Conservation (phyloP, 768 basidiomycete species). For the Chiua virens region DNA sequence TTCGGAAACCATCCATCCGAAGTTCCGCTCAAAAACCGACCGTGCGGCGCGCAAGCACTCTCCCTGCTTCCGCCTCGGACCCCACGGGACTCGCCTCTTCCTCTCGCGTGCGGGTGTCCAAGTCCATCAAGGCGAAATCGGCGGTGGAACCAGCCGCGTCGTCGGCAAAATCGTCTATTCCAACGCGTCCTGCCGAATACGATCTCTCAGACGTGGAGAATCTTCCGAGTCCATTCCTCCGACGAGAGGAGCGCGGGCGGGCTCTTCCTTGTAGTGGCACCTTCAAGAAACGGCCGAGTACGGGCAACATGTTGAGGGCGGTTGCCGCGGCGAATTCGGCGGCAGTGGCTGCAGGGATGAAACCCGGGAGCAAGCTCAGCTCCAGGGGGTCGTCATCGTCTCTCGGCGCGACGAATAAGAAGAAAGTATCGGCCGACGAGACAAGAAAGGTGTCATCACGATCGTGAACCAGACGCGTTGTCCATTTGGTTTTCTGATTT, state of each 20-base stretch:
- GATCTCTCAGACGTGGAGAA: conserved; percentile 80
- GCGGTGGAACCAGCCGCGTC: not conserved
- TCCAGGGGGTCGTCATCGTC: conserved; percentile 13
- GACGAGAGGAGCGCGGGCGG: conserved; percentile 47
- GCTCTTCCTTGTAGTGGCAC: conserved; percentile 4
- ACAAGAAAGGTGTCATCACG: conserved; percentile 12
- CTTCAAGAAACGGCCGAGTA: conserved; percentile 45
- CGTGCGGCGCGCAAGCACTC: conserved; percentile 15
- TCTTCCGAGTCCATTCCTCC: conserved; percentile 81
- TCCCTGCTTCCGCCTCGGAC: conserved; percentile 43
- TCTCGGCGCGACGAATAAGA: conserved; percentile 38
- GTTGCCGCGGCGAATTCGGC: conserved; percentile 59
- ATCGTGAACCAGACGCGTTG: conserved; percentile 3
- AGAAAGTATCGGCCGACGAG: conserved; percentile 53
- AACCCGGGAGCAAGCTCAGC: conserved; percentile 14
- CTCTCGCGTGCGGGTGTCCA: conserved; percentile 18
- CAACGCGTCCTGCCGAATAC: conserved; percentile 46
- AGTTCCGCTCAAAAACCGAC: conserved; percentile 36
- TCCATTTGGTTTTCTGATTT: not conserved
- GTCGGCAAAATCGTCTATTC: conserved; percentile 17
- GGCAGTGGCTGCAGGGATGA: conserved; percentile 17
- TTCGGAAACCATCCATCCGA: conserved; percentile 60
- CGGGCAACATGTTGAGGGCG: conserved; percentile 54
- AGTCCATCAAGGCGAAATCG: conserved; percentile 14
- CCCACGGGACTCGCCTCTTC: conserved; percentile 32